Percentiles rank a stretch among this genome's conserved stretches.
phyloP scores from a whole-genome alignment of 2,329 filamentous ascomycete genomes.

The Penicillium sp. region DNA sequence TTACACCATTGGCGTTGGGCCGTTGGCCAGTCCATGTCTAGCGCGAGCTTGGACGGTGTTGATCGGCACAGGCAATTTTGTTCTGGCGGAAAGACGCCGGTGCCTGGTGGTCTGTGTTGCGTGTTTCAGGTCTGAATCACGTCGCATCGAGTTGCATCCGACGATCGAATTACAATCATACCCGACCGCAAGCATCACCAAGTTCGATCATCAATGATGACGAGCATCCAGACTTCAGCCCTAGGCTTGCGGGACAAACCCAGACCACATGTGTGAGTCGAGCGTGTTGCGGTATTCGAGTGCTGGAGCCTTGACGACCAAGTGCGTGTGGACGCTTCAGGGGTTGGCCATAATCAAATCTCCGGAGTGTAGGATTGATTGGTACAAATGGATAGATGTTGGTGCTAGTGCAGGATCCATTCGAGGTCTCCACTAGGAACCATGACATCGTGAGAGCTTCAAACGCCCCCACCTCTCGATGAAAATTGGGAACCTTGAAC shows the following conservation, averaged over 20 bases:
- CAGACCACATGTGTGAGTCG: no score
- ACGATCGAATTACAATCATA: neutral
- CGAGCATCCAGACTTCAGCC: no score
- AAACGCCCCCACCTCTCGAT: slow-evolving; percentile 7
- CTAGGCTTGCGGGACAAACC: no score
- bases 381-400: neutral
- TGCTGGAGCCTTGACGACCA: no score
- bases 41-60: slow-evolving; percentile 12
- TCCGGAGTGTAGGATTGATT: no score
- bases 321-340: no score
- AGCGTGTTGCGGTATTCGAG: no score
- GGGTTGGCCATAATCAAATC: no score
- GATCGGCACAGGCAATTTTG: slow-evolving; percentile 22
- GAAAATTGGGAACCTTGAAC: slow-evolving; percentile 2
- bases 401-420: slow-evolving; percentile 12
- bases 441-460: slow-evolving; percentile 4
- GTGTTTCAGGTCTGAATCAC: slow-evolving; percentile 15
- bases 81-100: slow-evolving; percentile 9
- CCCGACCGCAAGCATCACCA: neutral
- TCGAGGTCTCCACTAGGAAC: slow-evolving; percentile 16
- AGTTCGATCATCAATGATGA: no score
- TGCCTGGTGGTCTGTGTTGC: slow-evolving; percentile 1
- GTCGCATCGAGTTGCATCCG: slow-evolving; percentile 9
- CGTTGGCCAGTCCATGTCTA: slow-evolving; percentile 12
- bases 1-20: neutral